Evolutionary conservation across 1,284 basidiomycete species (phyloP), one percentile per base, ranked within the genome.

Genomic region (Taiwanofungus camphoratus): DNA sequence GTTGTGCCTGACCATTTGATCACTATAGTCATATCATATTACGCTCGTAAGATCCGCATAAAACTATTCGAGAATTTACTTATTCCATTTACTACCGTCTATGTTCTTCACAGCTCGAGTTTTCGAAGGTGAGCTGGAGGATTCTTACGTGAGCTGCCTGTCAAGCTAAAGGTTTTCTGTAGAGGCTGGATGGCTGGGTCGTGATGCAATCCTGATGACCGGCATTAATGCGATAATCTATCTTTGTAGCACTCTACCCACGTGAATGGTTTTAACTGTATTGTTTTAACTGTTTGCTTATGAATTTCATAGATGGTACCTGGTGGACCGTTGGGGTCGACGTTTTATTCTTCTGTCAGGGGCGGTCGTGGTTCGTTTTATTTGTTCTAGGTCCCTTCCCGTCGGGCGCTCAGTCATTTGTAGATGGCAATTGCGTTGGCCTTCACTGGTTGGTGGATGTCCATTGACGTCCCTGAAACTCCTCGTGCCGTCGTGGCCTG

Each of bases 171-270:
- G 26, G 26, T 16, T 29, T 59, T 42, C 59, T 59, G 36, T 68
- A 92, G 87, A 88, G 71, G 94, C 94, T 34, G 95, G 95, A 33
- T 99, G 95, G 94, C 77, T 96, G 46, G 95, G 95, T n/a, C 79
- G 94, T 39, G 84, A 97, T 57, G 95, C 95, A 3, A 82, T 99
- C 51, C 74, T 98, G 16, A 99, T 99, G 95, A 93, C 94, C 1
- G 95, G 94, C 5, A 91, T 96, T 61, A 96, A 97, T 58, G 80
- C 86, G 6, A 68, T 93, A 45, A 89, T 93, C 53, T 97, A 97
- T 62, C 65, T 93, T 15, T 67, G 87, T 18, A 87, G 84, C 54
- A 91, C 91, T 3, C 67, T 93, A 36, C 88, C 89, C 15, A 82
- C 89, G 82, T 91, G 48, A 51, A 82, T 71, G 5, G 29, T 36